Evolutionary conservation across 768 basidiomycete species (phyloP).

Genomic region (Psilocybe sp.): DNA sequence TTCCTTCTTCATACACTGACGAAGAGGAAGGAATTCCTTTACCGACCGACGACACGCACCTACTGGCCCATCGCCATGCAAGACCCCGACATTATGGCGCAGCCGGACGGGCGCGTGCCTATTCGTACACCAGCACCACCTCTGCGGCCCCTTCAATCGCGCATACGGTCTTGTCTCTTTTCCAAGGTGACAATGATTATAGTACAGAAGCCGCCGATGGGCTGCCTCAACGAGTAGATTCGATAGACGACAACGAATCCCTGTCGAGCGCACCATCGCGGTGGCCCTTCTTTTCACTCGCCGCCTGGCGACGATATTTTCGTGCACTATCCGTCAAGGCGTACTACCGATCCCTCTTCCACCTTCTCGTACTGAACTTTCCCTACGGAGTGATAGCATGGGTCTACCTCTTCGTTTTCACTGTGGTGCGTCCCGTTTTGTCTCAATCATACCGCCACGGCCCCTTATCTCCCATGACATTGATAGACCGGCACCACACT

Average conservation of each 20-base stretch:
- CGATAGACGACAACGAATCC: too few relatives aligned
- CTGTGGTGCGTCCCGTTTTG: slow-evolving; percentile 53
- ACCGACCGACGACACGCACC: slow-evolving; percentile 46
- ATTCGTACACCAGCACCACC: slow-evolving; percentile 53
- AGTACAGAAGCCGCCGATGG: slow-evolving; percentile 30
- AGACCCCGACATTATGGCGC: slow-evolving; percentile 18
- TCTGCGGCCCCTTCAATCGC: slow-evolving; percentile 64
- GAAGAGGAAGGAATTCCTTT: slow-evolving; percentile 22
- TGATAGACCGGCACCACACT: slow-evolving; percentile 72
- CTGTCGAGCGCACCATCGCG: too few relatives aligned
- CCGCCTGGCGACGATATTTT: slow-evolving; percentile 58
- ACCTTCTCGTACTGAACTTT: slow-evolving; percentile 73
- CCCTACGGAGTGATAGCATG: slow-evolving; percentile 78
- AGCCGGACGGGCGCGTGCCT: slow-evolving; percentile 44
- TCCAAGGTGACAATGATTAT: slow-evolving; percentile 47
- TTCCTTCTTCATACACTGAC: slow-evolving; percentile 22
- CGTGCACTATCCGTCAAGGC: slow-evolving; percentile 50
- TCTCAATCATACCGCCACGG: neutral
- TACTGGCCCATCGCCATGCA: slow-evolving; percentile 29
- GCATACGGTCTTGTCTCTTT: slow-evolving; percentile 70
- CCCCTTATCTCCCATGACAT: neutral
- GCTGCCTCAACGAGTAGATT: slow-evolving; percentile 12
- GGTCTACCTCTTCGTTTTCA: slow-evolving; percentile 78
- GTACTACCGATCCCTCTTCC: slow-evolving; percentile 69
- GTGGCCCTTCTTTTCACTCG: slow-evolving; percentile 25